Evolutionary conservation across 441 rosid genomes (phyloP), one percentile per base, ranked within the genome.

Genomic region (Lepidium campestre): DNA sequence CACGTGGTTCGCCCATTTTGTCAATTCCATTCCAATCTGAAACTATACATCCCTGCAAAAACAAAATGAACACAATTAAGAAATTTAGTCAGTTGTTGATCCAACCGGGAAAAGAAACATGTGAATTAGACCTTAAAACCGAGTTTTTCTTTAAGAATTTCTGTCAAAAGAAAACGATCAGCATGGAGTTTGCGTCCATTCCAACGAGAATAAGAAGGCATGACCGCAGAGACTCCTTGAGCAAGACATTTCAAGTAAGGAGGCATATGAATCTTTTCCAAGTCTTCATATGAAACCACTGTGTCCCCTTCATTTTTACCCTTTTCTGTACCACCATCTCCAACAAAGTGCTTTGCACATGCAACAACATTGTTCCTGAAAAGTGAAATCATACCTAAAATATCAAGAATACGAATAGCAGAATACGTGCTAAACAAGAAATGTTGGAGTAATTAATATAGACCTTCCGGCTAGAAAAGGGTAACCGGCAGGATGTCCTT

Each of bases 261-360:
- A 20, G 86, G 69, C 85, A 91, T 72, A 65, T 91, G 97, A 62
- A 75, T 75, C 72, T 78, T 81, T 71, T 86, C 93, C 62, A 88
- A 78, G 57, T 82, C 88, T 50, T 83, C 87, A 17, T 78, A 85
- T 11, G 89, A 73, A 40, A 71, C 53, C 27, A 68, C n/a, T 23
- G 96, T 81, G 72, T 85, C 78, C 55, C 93, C 96, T 75, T 91
- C 91, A 61, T 83, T 88, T 40, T 76, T 12, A 23, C 96, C 97
- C 59, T 40, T 62, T 42, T 79, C 76, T 5, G 96, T 91, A 37
- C 93, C 96, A 50, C 96, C 96, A 73, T 88, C 93, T 68, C 93
- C 96, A 44, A 88, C 97, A 81, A 88, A 90, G 77, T 90, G 97
- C 82, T 88, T 90, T 10, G 89, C 97, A 77, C 97, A 90, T 27